Evolutionary conservation across 345 rosid genomes (phyloP).

Genomic region (Cardamine chenopodiifolia): DNA sequence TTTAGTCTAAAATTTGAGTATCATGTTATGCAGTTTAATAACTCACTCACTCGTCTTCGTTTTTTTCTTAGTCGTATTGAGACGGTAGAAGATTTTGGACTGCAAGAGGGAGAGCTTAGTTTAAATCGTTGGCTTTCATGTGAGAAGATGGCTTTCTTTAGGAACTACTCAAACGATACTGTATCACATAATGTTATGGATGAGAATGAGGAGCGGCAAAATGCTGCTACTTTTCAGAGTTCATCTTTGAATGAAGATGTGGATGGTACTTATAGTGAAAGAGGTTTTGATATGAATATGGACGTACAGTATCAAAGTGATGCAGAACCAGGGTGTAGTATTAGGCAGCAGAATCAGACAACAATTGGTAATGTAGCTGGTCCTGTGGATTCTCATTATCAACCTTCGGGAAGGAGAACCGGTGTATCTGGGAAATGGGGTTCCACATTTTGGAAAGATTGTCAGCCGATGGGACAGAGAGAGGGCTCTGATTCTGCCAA

Average conservation of each 20-base stretch:
- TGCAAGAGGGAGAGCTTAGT: constrained; percentile 9
- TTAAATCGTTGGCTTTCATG: constrained; percentile 51
- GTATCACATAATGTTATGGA: constrained; percentile 62
- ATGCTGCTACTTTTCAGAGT: constrained; percentile 46
- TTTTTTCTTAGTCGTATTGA: constrained; percentile 35
- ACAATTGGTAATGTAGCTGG: constrained; percentile 43
- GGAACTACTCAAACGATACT: constrained; percentile 65
- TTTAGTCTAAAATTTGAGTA: neutral
- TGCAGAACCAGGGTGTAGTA: constrained; percentile 61
- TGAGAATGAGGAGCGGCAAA: constrained; percentile 60
- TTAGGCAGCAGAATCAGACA: constrained; percentile 52
- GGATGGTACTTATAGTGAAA: constrained; percentile 53
- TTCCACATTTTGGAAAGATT: constrained; percentile 95
- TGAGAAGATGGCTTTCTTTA: constrained; percentile 80
- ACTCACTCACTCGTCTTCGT: constrained; percentile 10
- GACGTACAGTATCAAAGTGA: constrained; percentile 72
- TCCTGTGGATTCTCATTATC: constrained; percentile 50
- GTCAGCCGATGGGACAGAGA: constrained; percentile 74
- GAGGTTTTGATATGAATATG: constrained; percentile 80
- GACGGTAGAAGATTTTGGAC: constrained; percentile 8
- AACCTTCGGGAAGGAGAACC: constrained; percentile 69
- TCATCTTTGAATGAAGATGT: constrained; percentile 55
- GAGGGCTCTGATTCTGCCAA: constrained; percentile 72
- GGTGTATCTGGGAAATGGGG: constrained; percentile 87
- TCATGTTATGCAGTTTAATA: constrained; percentile 25